Percentiles rank a stretch among this genome's conserved stretches.
Conservation (phyloP, 352 stramenopile genomes). For the Ochromonadaceae sp. region DNA sequence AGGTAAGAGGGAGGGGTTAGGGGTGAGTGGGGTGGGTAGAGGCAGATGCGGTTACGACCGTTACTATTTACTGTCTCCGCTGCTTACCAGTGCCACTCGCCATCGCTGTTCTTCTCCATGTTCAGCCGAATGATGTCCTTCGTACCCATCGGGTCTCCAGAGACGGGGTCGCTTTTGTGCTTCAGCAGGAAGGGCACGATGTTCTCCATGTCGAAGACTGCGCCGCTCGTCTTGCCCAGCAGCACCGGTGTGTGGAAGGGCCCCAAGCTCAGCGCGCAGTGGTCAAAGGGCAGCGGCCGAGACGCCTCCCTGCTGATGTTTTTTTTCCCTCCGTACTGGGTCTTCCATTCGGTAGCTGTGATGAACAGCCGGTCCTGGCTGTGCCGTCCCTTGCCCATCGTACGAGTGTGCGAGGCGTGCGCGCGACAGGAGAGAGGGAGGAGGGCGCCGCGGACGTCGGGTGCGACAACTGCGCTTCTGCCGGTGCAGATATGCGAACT, state of each 20-base stretch:
- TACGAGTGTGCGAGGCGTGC: no score
- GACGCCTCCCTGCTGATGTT: slow-evolving; percentile 22
- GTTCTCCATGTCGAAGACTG: slow-evolving; percentile 91
- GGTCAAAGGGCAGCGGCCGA: slow-evolving; percentile 79
- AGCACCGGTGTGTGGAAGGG: slow-evolving; percentile 41
- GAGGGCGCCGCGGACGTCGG: no score
- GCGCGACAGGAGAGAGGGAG: no score
- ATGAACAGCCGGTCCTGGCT: slow-evolving; percentile 38
- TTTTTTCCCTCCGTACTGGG: slow-evolving; percentile 79
- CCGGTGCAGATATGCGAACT: no score
- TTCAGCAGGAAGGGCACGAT: slow-evolving; percentile 82
- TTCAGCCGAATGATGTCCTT: slow-evolving; percentile 82
- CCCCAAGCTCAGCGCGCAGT: slow-evolving; percentile 86
- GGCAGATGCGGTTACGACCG: no score
- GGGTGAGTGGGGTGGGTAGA: not conserved
- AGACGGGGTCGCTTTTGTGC: slow-evolving; percentile 88
- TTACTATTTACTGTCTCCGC: not conserved
- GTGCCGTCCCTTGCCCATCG: slow-evolving; percentile 35
- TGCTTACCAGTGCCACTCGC: slow-evolving; percentile 50
- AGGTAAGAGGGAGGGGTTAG: not conserved
- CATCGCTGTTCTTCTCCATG: slow-evolving; percentile 52
- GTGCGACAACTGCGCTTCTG: no score
- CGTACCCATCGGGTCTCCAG: slow-evolving; percentile 59
- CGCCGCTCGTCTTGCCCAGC: slow-evolving; percentile 41
- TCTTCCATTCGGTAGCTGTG: slow-evolving; percentile 53